phyloP scores from a whole-genome alignment of 2,329 filamentous ascomycete species.

The Cladophialophora chaetospira region DNA sequence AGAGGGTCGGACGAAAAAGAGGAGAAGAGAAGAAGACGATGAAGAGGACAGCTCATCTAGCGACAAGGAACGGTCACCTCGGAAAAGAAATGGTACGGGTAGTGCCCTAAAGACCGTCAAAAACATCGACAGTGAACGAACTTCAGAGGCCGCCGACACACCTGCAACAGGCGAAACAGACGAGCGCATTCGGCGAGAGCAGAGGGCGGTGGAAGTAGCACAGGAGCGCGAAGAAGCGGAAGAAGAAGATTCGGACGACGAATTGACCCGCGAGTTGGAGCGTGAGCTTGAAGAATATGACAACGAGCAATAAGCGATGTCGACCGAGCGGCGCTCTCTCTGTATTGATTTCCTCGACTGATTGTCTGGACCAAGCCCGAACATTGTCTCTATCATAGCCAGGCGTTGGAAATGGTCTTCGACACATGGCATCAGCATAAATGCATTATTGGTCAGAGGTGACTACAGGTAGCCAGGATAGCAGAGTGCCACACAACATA shows the following conservation, averaged over 20 bases:
- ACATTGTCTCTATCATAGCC: conserved; percentile 15
- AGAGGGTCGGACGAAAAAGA: conserved; percentile 22
- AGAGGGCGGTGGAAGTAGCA: conserved; percentile 36
- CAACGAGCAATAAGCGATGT: not conserved
- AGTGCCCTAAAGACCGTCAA: conserved; percentile 26
- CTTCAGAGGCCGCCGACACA: conserved; percentile 18
- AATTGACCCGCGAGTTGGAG: conserved; percentile 58
- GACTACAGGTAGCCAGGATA: not conserved
- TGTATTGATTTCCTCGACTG: not conserved
- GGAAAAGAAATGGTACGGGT: conserved; percentile 36
- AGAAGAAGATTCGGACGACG: conserved; percentile 49
- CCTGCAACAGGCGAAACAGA: conserved; percentile 18
- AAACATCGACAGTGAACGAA: conserved; percentile 20
- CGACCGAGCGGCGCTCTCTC: not conserved
- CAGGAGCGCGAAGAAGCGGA: conserved; percentile 36
- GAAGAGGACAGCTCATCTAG: conserved; percentile 48
- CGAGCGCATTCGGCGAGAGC: conserved; percentile 34
- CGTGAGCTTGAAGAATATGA: conserved; percentile 56
- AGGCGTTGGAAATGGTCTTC: conserved; percentile 16
- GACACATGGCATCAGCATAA: conserved; percentile 2
- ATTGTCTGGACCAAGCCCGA: no score
- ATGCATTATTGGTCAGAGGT: not conserved
- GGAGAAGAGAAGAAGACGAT: conserved; percentile 62
- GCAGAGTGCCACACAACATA: not conserved
- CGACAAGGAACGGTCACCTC: conserved; percentile 25